A percentile compares a stretch with the other conserved stretches of the same genome.
Conservation (phyloP, 2,329 filamentous ascomycete genomes). For the Pseudogymnoascus sp. region DNA sequence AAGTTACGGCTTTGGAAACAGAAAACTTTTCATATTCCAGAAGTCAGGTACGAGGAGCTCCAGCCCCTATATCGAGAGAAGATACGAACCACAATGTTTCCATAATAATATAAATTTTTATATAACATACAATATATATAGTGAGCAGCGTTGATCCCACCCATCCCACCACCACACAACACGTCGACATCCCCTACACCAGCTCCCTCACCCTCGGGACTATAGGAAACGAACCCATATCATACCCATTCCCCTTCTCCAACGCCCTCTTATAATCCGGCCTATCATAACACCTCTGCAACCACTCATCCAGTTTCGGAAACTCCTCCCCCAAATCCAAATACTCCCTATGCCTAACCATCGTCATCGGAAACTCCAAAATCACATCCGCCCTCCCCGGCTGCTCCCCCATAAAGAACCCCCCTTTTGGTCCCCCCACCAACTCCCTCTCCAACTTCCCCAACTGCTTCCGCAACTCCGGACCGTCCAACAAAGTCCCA, state of each 20-base stretch:
- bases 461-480: slow-evolving; percentile 20
- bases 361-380: slow-evolving; percentile 29
- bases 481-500: slow-evolving; percentile 13
- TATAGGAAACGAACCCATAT: slow-evolving; percentile 19
- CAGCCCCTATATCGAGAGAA: not conserved
- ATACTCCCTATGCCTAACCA: slow-evolving; percentile 24
- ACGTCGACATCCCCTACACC: not conserved
- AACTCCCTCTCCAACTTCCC: slow-evolving; percentile 21
- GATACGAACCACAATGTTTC: not conserved
- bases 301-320: slow-evolving; percentile 28
- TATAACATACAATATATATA: not conserved
- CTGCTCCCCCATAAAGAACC: slow-evolving; percentile 26
- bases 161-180: not conserved
- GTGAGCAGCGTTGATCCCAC: not conserved
- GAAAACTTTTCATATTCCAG: not conserved
- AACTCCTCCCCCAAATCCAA: slow-evolving; percentile 27
- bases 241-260: slow-evolving; percentile 28
- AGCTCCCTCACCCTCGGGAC: not conserved
- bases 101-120: not conserved
- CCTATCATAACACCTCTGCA: slow-evolving; percentile 22
- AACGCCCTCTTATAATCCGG: slow-evolving; percentile 26
- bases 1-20: not conserved
- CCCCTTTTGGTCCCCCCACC: slow-evolving; percentile 13
- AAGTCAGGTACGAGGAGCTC: not conserved
- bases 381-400: slow-evolving; percentile 29